Conservation (phyloP, 2,329 filamentous ascomycete genomes). For the Nigrospora oryzae region DNA sequence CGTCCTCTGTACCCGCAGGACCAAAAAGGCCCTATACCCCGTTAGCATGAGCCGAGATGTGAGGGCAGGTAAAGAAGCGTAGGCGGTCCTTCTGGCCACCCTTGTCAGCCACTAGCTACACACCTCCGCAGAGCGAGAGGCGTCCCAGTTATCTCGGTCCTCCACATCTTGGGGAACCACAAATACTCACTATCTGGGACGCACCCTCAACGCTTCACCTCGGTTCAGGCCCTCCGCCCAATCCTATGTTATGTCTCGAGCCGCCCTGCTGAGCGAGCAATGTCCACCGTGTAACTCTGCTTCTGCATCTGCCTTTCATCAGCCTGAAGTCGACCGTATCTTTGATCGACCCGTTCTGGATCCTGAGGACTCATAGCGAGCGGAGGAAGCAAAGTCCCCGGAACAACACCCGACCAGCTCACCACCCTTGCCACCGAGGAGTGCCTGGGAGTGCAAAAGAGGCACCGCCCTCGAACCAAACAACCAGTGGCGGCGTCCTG, state of each 20-base stretch:
- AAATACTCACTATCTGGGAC: conserved; percentile 8
- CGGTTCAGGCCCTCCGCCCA: neutral
- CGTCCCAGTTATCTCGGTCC: conserved; percentile 7
- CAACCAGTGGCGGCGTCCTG: too few species aligned
- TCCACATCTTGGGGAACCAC: conserved; percentile 8
- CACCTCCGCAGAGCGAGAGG: conserved; percentile 12
- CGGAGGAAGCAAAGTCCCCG: too few species aligned
- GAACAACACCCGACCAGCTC: too few species aligned
- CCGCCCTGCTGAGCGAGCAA: neutral
- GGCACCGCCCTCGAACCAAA: too few species aligned
- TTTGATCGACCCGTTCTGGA: too few species aligned
- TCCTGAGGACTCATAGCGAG: too few species aligned
- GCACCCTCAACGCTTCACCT: conserved; percentile 1
- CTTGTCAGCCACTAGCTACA: conserved; percentile 14
- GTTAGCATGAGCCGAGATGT: neutral
- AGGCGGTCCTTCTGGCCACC: conserved; percentile 6
- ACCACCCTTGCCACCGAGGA: too few species aligned
- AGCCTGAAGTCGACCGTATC: too few species aligned
- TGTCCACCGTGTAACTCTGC: too few species aligned
- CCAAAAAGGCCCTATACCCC: neutral
- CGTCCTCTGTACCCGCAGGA: neutral
- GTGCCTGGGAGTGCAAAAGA: too few species aligned
- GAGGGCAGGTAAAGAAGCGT: neutral
- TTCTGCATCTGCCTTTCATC: too few species aligned
- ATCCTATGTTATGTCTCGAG: neutral